Conservation (phyloP, 169 alveolate genomes). For the Plasmodium falciparum region DNA sequence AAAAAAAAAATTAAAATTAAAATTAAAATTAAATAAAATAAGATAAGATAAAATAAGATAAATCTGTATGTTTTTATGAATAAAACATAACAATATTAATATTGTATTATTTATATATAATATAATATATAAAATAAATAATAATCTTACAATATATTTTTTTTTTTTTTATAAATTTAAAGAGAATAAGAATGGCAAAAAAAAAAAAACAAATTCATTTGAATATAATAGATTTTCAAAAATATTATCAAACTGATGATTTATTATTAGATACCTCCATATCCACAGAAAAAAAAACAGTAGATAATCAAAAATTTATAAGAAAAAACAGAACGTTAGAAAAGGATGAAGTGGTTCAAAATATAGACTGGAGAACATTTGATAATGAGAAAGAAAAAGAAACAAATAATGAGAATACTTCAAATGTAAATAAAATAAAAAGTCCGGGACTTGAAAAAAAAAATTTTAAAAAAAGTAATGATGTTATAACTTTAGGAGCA, state of each 20-base stretch:
- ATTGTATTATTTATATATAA: neutral
- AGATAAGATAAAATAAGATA: neutral
- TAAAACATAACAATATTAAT: neutral
- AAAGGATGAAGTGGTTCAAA: slow-evolving; percentile 51
- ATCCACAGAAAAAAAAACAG: slow-evolving; percentile 11
- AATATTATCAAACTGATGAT: slow-evolving; percentile 62
- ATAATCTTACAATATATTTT: neutral
- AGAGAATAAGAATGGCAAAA: slow-evolving; percentile 24
- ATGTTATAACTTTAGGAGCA: neutral
- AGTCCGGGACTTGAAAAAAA: slow-evolving; percentile 22
- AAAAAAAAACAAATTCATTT: slow-evolving; percentile 66
- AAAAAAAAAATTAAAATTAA: neutral
- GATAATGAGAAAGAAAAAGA: slow-evolving; percentile 15
- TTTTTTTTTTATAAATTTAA: slow-evolving; percentile 1
- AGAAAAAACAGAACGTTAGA: slow-evolving; percentile 51
- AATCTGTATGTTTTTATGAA: slow-evolving; percentile 15
- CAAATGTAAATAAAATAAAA: neutral
- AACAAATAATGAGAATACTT: slow-evolving; percentile 5
- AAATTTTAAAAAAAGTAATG: slow-evolving; percentile 14
- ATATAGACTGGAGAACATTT: slow-evolving; percentile 66
- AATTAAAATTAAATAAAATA: too few species aligned
- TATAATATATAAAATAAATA: neutral
- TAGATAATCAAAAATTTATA: neutral
- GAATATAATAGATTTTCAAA: slow-evolving; percentile 60
- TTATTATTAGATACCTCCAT: slow-evolving; percentile 12